Percentiles rank a stretch among this genome's conserved stretches.
phyloP scores from a whole-genome alignment of 2,329 filamentous ascomycete species.

The Colletotrichum chrysophilum region DNA sequence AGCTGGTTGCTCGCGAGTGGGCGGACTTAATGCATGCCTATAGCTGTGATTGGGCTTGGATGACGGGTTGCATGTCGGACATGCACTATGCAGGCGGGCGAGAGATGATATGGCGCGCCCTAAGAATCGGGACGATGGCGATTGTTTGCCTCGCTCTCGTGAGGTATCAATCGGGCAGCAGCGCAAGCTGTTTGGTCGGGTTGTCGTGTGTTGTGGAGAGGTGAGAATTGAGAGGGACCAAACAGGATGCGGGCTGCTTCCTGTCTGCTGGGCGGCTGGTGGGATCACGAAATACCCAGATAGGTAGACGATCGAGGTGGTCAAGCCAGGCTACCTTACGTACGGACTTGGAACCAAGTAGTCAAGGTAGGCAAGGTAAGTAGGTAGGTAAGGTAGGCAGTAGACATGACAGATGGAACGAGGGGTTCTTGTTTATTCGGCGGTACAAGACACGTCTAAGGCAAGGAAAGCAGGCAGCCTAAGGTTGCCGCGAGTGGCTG shows the following conservation, averaged over 20 bases:
- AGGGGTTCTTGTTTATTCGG: neutral
- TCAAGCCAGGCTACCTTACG: neutral
- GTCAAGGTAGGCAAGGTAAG: neutral
- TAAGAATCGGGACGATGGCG: conserved; percentile 5
- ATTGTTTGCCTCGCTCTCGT: conserved; percentile 10
- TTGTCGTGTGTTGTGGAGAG: neutral
- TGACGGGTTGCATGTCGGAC: conserved; percentile 13
- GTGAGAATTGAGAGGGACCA: neutral
- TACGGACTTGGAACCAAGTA: neutral
- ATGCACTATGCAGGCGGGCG: conserved; percentile 17
- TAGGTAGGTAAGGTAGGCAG: neutral
- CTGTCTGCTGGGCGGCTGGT: neutral
- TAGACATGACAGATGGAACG: neutral
- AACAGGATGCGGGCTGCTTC: neutral
- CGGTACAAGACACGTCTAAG: neutral
- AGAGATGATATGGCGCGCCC: conserved; percentile 19
- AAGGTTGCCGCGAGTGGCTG: neutral
- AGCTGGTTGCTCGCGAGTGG: conserved; percentile 23
- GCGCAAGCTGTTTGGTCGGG: conserved; percentile 12
- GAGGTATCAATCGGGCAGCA: conserved; percentile 25
- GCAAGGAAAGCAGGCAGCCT: neutral
- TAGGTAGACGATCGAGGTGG: neutral
- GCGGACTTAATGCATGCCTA: conserved; percentile 13
- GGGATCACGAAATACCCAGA: neutral
- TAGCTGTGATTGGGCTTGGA: conserved; percentile 21